Evolutionary conservation across 2,329 filamentous ascomycete species (phyloP).

Genomic region (Boeremia lycopersici): DNA sequence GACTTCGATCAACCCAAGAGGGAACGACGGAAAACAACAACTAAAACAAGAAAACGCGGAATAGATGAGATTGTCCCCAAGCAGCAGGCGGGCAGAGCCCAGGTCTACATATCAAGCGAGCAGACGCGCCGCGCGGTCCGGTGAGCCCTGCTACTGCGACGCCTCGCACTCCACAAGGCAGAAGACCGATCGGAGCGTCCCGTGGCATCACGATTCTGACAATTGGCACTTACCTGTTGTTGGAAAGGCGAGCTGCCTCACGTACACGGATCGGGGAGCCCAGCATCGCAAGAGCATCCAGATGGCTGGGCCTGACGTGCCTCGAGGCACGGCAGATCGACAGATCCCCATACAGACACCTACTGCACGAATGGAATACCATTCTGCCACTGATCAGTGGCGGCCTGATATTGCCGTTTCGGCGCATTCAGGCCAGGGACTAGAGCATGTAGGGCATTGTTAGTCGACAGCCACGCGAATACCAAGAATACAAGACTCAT

Average conservation of each 20-base stretch:
- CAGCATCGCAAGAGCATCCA: slow-evolving; percentile 2
- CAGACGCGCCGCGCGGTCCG: not conserved
- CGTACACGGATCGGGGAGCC: slow-evolving; percentile 1
- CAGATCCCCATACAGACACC: not conserved
- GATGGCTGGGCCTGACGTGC: slow-evolving; percentile 5
- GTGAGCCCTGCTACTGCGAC: not conserved
- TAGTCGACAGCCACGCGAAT: not conserved
- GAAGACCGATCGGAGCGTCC: not conserved
- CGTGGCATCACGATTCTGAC: not conserved
- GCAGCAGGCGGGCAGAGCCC: not conserved
- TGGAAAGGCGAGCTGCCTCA: not conserved
- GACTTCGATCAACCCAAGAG: not conserved
- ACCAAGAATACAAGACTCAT: not conserved
- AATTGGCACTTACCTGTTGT: not conserved
- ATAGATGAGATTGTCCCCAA: not conserved
- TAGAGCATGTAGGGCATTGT: not conserved
- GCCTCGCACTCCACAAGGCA: not conserved
- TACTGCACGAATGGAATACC: not conserved
- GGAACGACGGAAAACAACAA: not conserved
- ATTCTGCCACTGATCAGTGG: not conserved
- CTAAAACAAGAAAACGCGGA: not conserved
- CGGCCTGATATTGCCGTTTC: slow-evolving; percentile 5
- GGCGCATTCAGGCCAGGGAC: not conserved
- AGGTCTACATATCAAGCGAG: slow-evolving; percentile 3
- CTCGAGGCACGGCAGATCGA: slow-evolving; percentile 7